Percentiles rank a stretch among this genome's conserved stretches.
Conservation (phyloP, 139 green algal genomes). For the Chlorella sp. region DNA sequence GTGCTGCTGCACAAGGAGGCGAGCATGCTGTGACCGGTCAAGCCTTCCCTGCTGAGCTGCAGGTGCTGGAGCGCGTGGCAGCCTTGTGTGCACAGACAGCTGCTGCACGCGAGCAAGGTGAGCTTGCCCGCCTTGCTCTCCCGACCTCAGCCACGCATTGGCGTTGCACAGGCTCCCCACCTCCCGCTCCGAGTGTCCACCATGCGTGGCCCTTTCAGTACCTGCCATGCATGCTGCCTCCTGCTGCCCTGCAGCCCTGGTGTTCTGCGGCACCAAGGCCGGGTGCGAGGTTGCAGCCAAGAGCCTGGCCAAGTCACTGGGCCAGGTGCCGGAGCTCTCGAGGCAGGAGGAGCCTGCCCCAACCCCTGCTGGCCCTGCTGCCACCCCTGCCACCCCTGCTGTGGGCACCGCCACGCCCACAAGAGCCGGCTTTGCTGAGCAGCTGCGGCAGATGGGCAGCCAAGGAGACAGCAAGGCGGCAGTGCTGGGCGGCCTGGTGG, state of each 20-base stretch:
- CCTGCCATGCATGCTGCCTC: too few species aligned
- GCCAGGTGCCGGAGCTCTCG: neutral
- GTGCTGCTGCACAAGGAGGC: too few species aligned
- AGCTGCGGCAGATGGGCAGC: slow-evolving; percentile 2
- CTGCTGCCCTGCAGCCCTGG: slow-evolving; percentile 10
- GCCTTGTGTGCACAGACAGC: neutral
- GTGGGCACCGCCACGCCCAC: neutral
- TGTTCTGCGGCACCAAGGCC: slow-evolving; percentile 20
- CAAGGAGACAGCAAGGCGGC: neutral
- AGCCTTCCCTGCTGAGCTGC: neutral
- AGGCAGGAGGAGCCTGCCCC: too few species aligned
- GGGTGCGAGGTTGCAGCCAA: neutral
- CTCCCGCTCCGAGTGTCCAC: too few species aligned
- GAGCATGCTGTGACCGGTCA: too few species aligned
- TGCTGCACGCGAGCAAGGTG: neutral
- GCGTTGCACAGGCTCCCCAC: too few species aligned
- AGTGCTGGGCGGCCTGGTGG: neutral
- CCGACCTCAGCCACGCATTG: too few species aligned
- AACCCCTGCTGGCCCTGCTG: neutral
- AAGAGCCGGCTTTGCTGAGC: neutral
- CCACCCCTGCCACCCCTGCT: neutral
- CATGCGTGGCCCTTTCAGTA: too few species aligned
- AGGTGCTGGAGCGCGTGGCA: neutral
- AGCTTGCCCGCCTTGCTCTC: neutral
- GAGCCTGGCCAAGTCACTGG: neutral